Base-by-base conservation (phyloP, 495 filamentous ascomycete genomes). In the Penicillium longicatenatum region DNA sequence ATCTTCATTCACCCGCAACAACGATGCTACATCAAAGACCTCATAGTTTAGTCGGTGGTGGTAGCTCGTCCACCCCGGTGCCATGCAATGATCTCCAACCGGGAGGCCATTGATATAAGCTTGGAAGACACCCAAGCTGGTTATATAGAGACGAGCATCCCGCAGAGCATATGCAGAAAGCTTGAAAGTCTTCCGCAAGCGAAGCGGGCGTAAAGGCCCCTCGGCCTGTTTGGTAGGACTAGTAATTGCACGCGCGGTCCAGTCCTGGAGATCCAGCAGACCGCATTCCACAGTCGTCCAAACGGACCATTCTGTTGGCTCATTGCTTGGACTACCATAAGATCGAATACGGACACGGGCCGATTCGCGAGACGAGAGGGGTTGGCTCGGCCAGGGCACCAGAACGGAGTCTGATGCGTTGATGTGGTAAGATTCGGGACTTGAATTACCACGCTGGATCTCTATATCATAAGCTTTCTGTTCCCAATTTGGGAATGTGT, bases 51-150 rank as follows among this genome's bases (percentile, higher is more conserved):
- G 67, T 5, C 80, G 73, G 61, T 81, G 71, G 0, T 72, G 69
- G 57, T 83, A 85, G 29, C 74, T 78, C 17, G 80, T 79, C 81
- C 81, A 85, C 0, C 82, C 82, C 0, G 82, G 82, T 14, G 83
- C 67, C 58, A 74, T 57, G 19, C 53, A 60, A 41, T 74, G 65
- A 69, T 81, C 72, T 0, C 81, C 81, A n/a, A 84, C 77, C 39
- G 62, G 55, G 8, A 59, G 46, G 1, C 79, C 80, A 63, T 85
- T 84, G 47, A 84, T 74, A 16, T 66, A 71, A 3, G 75, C 73
- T 30, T 78, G 75, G 50, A 82, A 84, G 16, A 84, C 42, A 3
- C 83, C 83, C 26, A 79, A 62, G 0, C 74, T 71, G 0, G 82
- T 84, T 21, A 81, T 76, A 49, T 85, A 85, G 0, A 85, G 60